phyloP scores from a whole-genome alignment of 1,284 basidiomycete species.

The Limonomyces culmigenus region DNA sequence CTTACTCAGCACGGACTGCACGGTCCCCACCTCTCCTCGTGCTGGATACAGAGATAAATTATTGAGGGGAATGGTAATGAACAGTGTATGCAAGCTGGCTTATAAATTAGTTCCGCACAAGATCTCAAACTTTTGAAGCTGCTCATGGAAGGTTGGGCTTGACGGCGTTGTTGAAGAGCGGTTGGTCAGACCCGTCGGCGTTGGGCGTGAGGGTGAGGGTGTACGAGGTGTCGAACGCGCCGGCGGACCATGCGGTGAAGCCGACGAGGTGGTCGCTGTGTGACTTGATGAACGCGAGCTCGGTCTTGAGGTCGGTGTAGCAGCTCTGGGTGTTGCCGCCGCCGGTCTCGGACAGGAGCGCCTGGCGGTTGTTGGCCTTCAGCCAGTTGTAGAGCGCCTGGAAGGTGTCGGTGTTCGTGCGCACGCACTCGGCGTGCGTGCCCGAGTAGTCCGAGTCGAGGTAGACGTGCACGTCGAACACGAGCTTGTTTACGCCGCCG shows the following conservation, averaged over 20 bases:
- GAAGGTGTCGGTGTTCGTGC: constrained; percentile 29
- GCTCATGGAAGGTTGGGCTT: no score
- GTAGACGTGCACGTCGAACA: constrained; percentile 50
- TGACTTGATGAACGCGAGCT: constrained; percentile 29
- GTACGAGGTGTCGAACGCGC: constrained; percentile 21
- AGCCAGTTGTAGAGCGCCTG: constrained; percentile 28
- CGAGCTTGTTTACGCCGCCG: constrained; percentile 27
- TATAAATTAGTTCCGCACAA: no score
- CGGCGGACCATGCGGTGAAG: constrained; percentile 30
- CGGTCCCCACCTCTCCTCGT: no score
- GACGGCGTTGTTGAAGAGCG: no score
- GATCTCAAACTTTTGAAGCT: no score
- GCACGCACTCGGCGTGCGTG: constrained; percentile 29
- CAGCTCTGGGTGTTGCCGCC: constrained; percentile 35
- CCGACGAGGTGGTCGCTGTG: constrained; percentile 27
- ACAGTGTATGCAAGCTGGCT: no score
- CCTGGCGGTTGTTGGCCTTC: constrained; percentile 29
- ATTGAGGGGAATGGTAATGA: no score
- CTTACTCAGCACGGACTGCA: no score
- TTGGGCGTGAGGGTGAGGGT: constrained; percentile 19
- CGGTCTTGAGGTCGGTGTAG: constrained; percentile 21
- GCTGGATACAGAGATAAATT: no score
- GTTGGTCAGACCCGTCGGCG: no score
- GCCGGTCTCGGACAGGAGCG: constrained; percentile 39
- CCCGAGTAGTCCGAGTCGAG: constrained; percentile 30